Evolutionary conservation across 225 moss, liverwort and hornwort genomes (phyloP).

Genomic region (Neckera pumila): DNA sequence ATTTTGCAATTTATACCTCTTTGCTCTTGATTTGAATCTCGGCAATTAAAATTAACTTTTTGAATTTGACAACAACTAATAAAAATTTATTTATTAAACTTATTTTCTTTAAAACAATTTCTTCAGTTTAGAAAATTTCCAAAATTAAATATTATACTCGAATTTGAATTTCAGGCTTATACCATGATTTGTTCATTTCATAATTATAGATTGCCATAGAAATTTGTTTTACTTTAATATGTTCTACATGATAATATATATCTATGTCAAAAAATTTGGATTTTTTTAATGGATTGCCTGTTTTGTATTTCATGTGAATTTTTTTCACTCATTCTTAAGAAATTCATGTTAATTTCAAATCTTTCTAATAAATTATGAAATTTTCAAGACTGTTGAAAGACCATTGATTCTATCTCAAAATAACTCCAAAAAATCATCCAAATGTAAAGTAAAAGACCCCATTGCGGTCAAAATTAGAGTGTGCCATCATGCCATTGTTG

Average conservation of each 20-base stretch:
- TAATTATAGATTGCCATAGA: not conserved
- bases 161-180: not conserved
- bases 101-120: not conserved
- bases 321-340: not conserved
- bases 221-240: not conserved
- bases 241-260: not conserved
- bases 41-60: not conserved
- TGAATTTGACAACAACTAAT: not conserved
- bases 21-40: not conserved
- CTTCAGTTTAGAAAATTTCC: not conserved
- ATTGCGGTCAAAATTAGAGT: too few species aligned
- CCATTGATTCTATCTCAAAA: not conserved
- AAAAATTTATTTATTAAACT: not conserved
- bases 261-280: fast-evolving
- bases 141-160: not conserved
- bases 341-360: not conserved
- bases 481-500: too few species aligned
- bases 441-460: too few species aligned
- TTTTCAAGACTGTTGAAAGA: not conserved
- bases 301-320: not conserved
- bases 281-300: not conserved
- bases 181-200: fast-evolving
- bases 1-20: not conserved
- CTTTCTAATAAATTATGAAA: not conserved
- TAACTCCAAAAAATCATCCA: not conserved